phyloP scores from a whole-genome alignment of 441 rosid genomes.

The Erodium moschatum region DNA sequence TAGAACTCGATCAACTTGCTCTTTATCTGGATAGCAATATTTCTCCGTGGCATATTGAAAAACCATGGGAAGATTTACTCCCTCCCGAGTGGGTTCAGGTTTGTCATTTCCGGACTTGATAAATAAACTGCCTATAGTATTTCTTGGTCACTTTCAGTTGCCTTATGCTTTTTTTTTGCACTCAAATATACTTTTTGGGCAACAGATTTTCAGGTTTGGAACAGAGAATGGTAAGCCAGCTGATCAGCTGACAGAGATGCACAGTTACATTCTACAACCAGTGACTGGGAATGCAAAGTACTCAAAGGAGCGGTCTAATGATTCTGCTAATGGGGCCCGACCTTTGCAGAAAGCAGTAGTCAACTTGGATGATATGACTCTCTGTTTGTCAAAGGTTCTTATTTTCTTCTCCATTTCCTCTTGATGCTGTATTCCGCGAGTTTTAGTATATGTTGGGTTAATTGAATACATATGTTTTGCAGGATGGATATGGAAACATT shows the following conservation, averaged over 20 bases:
- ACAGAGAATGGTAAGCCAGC: constrained; percentile 78
- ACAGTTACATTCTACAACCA: constrained; percentile 81
- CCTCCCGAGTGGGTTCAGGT: constrained; percentile 98
- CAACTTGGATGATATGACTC: constrained; percentile 87
- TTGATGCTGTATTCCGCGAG: constrained; percentile 15
- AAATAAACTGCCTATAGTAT: background rate
- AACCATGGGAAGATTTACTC: constrained; percentile 76
- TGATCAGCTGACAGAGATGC: constrained; percentile 46
- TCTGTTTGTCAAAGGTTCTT: constrained; percentile 84
- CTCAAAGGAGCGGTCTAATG: constrained; percentile 46
- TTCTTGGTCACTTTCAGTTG: background rate
- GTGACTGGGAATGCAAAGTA: constrained; percentile 90
- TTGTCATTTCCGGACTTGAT: constrained; percentile 16
- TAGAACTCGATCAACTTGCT: constrained; percentile 86
- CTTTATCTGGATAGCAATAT: constrained; percentile 89
- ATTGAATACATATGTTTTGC: constrained; percentile 26
- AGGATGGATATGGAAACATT: constrained; percentile 84
- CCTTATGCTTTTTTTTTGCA: constrained; percentile 12
- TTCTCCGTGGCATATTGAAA: constrained; percentile 72
- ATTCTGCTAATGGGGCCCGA: constrained; percentile 32
- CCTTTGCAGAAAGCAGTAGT: constrained; percentile 80
- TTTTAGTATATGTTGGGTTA: constrained; percentile 24
- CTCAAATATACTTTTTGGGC: constrained; percentile 15
- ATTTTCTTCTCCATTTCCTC: constrained; percentile 17
- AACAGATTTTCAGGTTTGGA: constrained; percentile 78